Evolutionary conservation across 495 filamentous ascomycete genomes (phyloP).

Genomic region (Aspergillus incahuasiensis): DNA sequence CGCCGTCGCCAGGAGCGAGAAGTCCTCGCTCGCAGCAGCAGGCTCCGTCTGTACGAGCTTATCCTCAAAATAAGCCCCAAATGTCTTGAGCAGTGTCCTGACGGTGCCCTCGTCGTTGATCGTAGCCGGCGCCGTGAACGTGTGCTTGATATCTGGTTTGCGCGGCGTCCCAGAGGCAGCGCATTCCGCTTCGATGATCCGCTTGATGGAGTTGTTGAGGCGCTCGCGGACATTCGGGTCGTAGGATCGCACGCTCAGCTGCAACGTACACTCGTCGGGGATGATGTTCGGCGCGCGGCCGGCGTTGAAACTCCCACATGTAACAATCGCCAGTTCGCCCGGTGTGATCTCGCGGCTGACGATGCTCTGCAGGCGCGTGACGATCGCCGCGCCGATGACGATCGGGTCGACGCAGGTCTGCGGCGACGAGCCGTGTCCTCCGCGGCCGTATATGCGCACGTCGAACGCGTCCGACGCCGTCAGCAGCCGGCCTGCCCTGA

Average conservation of each 20-base stretch:
- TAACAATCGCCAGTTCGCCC: slow-evolving; percentile 50
- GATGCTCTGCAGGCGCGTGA: slow-evolving; percentile 53
- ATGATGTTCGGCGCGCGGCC: slow-evolving; percentile 53
- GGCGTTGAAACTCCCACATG: slow-evolving; percentile 47
- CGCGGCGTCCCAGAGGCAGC: slow-evolving; percentile 36
- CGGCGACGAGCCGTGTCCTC: slow-evolving; percentile 50
- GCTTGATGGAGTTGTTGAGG: slow-evolving; percentile 41
- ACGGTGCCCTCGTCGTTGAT: slow-evolving; percentile 48
- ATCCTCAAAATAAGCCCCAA: slow-evolving; percentile 41
- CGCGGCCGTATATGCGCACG: slow-evolving; percentile 46
- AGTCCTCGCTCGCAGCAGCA: slow-evolving; percentile 50
- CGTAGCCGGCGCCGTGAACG: slow-evolving; percentile 41
- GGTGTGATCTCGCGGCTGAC: slow-evolving; percentile 50
- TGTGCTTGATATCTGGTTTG: slow-evolving; percentile 35
- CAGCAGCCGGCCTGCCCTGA: slow-evolving; percentile 24
- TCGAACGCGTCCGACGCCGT: slow-evolving; percentile 40
- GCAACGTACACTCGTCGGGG: slow-evolving; percentile 42
- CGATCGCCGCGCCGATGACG: slow-evolving; percentile 46
- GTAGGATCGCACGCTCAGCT: slow-evolving; percentile 47
- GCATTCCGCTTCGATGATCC: slow-evolving; percentile 53
- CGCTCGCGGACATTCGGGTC: slow-evolving; percentile 34
- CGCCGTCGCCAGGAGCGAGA: slow-evolving; percentile 49
- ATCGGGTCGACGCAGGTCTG: slow-evolving; percentile 54
- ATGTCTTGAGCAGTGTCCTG: slow-evolving; percentile 33
- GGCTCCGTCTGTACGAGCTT: slow-evolving; percentile 22